These are phyloP conservation scores for Pyrenophora tritici-repentis DNA, from an alignment of 2,329 filamentous ascomycete genomes.

Conservation along the genomic window DNA sequence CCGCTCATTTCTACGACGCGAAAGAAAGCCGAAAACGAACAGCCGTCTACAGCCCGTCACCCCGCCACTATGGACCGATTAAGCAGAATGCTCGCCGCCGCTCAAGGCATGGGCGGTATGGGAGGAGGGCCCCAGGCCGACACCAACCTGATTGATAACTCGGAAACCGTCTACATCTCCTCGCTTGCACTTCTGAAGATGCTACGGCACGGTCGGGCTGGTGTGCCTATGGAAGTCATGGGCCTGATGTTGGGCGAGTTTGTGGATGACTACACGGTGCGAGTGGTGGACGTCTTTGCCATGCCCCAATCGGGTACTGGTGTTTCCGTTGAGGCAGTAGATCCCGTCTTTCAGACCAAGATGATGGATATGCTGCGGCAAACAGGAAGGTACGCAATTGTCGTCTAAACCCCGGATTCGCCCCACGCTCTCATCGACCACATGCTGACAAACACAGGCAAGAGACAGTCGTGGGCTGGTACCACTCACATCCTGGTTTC, in stretches of 20 bases:
- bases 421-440: neutral
- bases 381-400: constrained; percentile 75
- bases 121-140: constrained; percentile 61
- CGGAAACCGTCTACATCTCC: constrained; percentile 98
- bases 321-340: constrained; percentile 96
- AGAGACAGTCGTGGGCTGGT: constrained; percentile 98
- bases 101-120: constrained; percentile 70
- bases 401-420: neutral
- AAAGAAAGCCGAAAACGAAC: neutral
- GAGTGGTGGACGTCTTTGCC: constrained; percentile 97
- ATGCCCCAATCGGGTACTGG: constrained; percentile 99
- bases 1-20: neutral
- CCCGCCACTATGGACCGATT: constrained; percentile 77
- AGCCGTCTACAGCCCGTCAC: neutral
- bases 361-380: constrained; percentile 99
- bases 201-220: constrained; percentile 94
- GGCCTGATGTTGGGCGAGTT: constrained; percentile 98
- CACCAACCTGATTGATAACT: constrained; percentile 95
- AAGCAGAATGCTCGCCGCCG: constrained; percentile 81
- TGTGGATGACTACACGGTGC: constrained; percentile 97
- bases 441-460: constrained; percentile 62
- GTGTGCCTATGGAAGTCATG: constrained; percentile 99
- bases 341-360: constrained; percentile 98
- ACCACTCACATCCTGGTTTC: constrained; percentile 98
- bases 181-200: constrained; percentile 97